Conservation (phyloP, 2,329 filamentous ascomycete genomes). For the Aspergillus hortae region DNA sequence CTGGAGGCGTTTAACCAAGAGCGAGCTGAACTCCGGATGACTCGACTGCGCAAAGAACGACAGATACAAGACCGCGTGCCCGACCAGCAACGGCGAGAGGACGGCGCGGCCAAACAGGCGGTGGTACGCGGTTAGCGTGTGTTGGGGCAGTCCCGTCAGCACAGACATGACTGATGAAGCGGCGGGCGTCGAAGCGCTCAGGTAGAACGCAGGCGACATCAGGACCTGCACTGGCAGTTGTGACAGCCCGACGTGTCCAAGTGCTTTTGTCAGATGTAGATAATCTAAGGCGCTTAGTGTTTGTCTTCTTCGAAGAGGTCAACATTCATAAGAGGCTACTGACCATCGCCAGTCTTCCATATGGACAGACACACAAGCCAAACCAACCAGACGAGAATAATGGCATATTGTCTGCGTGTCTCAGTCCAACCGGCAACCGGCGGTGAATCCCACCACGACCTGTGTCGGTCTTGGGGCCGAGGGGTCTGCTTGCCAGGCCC, state of each 20-base stretch:
- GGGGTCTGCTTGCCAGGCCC: neutral
- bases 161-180: constrained; percentile 48
- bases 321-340: constrained; percentile 15
- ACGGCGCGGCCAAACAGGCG: constrained; percentile 56
- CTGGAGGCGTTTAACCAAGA: constrained; percentile 52
- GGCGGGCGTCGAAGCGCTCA: constrained; percentile 44
- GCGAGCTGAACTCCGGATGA: constrained; percentile 30
- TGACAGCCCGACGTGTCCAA: constrained; percentile 57
- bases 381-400: constrained; percentile 46
- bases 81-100: constrained; percentile 48
- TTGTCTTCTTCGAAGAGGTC: neutral
- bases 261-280: constrained; percentile 60
- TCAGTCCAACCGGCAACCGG: constrained; percentile 43
- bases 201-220: constrained; percentile 41
- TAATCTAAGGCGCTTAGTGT: constrained; percentile 48
- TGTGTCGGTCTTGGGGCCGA: constrained; percentile 9
- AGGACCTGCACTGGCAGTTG: constrained; percentile 60
- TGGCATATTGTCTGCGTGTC: constrained; percentile 50
- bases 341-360: constrained; percentile 53
- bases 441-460: constrained; percentile 46
- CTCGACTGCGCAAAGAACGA: constrained; percentile 53
- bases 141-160: constrained; percentile 53
- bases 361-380: constrained; percentile 53
- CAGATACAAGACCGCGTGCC: constrained; percentile 55
- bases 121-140: constrained; percentile 55